Percentiles rank a stretch among this genome's conserved stretches.
These are phyloP conservation scores for Pyronema domesticum DNA, from an alignment of 495 filamentous ascomycete species.

Conservation along the genomic window DNA sequence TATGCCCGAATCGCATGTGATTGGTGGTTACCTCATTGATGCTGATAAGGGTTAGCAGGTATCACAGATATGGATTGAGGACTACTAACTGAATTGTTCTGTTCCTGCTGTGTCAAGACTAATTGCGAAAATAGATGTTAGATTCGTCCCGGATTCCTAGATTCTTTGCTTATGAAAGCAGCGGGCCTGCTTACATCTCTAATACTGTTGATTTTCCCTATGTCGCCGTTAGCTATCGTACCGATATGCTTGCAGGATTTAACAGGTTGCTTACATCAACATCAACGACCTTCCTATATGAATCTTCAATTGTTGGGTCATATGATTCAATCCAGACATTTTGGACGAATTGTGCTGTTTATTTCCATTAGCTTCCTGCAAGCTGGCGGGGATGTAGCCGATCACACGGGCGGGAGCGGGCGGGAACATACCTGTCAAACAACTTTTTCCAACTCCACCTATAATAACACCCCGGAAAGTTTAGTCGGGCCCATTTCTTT, in stretches of 20 bases:
- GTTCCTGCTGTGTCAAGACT: slow-evolving; percentile 94
- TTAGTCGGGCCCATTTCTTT: not conserved
- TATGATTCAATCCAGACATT: slow-evolving; percentile 99
- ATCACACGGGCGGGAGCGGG: slow-evolving; percentile 15
- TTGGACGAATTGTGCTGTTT: slow-evolving; percentile 88
- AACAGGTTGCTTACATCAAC: slow-evolving; percentile 56
- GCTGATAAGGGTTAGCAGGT: not conserved
- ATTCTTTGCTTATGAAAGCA: not conserved
- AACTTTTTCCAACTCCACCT: slow-evolving; percentile 97
- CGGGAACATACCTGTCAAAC: slow-evolving; percentile 65
- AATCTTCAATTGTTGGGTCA: slow-evolving; percentile 97
- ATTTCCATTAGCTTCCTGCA: too few relatives aligned
- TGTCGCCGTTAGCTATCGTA: not conserved
- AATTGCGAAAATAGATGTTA: not conserved
- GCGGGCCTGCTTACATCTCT: slow-evolving; percentile 56
- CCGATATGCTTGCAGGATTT: not conserved
- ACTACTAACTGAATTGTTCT: slow-evolving; percentile 82
- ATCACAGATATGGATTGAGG: not conserved
- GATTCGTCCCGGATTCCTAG: not conserved
- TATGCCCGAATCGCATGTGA: slow-evolving; percentile 2
- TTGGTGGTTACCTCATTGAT: not conserved
- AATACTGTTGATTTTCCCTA: slow-evolving; percentile 90
- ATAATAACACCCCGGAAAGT: slow-evolving; percentile 6
- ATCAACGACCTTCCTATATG: slow-evolving; percentile 82
- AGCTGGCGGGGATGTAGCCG: not conserved